Base-by-base conservation (phyloP, 192 early-diverging fungal genomes). In the Linnemannia elongata region DNA sequence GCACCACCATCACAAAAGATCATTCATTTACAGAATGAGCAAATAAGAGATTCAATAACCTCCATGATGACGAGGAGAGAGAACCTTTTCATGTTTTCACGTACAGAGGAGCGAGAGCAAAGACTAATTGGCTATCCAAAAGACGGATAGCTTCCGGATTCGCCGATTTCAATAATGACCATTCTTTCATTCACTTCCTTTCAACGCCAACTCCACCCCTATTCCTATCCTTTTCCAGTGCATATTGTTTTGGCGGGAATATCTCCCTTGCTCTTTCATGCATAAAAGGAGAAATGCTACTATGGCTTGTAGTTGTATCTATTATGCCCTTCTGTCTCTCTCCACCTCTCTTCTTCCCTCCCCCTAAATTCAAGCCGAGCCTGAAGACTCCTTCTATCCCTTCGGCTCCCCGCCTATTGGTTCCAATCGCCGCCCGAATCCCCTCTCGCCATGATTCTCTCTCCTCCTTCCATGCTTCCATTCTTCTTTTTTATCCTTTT, bases 351-450 rank as follows among this genome's bases (percentile, higher is more conserved):
- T 27, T 27, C 9, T 35, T 4, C 60, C 3, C 12, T 17, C 10
- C n/a, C 27, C 27, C 20, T 20, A 52, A 66, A 33, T 66, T 66
- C 8, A 66, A 33, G 60, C 60, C 60, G 60, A 57, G 55, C 24
- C 55, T 60, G 57, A 66, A 66, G 12, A 30, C 4, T 30, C 30
- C 60, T 27, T 41, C 24, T 6, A 7, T 41, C 6, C 35, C 38
- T 18, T 1, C 38, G 70, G 24, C 41, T 17, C 22, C 20, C 39
- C 20, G 41, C 41, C 22, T 39, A 41, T 22, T 42, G 38, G 41
- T 72, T 38, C 70, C 35, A 42, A 41, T 38, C n/a, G 60, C 60
- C 60, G 60, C 60, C 60, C 60, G 60, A 66, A 66, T 33, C 60
- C 0, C 60, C 7, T 66, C 12, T 66, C 60, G 10, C 60, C 60